These are phyloP conservation scores for Dioscorea cayenensis DNA, from an alignment of 116 monocot species.

Conservation along the genomic window DNA sequence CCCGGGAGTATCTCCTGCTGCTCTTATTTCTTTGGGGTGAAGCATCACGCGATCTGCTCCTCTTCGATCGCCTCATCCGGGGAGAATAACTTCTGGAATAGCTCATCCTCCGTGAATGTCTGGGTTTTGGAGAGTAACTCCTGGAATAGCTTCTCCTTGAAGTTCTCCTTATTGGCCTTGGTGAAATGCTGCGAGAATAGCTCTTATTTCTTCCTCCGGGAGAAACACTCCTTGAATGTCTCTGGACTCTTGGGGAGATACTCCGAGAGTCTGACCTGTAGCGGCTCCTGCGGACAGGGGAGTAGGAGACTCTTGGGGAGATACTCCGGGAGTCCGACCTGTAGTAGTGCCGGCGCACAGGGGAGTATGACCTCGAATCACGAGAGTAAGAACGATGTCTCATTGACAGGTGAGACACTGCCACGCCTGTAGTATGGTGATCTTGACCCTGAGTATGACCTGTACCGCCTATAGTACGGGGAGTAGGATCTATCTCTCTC, in stretches of 20 bases:
- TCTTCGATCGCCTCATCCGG: slow-evolving; percentile 9
- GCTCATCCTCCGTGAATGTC: slow-evolving; percentile 13
- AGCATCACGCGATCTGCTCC: slow-evolving; percentile 15
- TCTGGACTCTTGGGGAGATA: slow-evolving; percentile 15
- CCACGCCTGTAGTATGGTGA: slow-evolving; percentile 18
- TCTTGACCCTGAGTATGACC: slow-evolving; percentile 12
- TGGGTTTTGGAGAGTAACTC: slow-evolving; percentile 21
- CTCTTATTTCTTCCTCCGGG: slow-evolving; percentile 22
- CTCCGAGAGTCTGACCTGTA: slow-evolving; percentile 21
- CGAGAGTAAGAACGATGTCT: slow-evolving; percentile 36
- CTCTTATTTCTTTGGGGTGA: slow-evolving; percentile 4
- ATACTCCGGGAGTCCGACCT: slow-evolving; percentile 20
- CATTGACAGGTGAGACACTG: slow-evolving; percentile 19
- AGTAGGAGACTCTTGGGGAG: slow-evolving; percentile 9
- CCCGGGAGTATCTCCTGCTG: slow-evolving; percentile 25
- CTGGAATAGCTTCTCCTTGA: slow-evolving; percentile 38
- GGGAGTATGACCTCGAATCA: slow-evolving; percentile 43
- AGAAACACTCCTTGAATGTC: slow-evolving; percentile 14
- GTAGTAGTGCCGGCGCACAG: slow-evolving; percentile 16
- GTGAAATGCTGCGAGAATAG: slow-evolving; percentile 29
- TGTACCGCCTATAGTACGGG: slow-evolving; percentile 14
- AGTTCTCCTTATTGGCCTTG: slow-evolving; percentile 9
- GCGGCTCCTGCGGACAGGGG: slow-evolving; percentile 6
- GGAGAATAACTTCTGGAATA: slow-evolving; percentile 24
- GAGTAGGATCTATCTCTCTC: slow-evolving; percentile 52